Conservation (phyloP, 306 rosid genomes). For the Cercis canadensis region DNA sequence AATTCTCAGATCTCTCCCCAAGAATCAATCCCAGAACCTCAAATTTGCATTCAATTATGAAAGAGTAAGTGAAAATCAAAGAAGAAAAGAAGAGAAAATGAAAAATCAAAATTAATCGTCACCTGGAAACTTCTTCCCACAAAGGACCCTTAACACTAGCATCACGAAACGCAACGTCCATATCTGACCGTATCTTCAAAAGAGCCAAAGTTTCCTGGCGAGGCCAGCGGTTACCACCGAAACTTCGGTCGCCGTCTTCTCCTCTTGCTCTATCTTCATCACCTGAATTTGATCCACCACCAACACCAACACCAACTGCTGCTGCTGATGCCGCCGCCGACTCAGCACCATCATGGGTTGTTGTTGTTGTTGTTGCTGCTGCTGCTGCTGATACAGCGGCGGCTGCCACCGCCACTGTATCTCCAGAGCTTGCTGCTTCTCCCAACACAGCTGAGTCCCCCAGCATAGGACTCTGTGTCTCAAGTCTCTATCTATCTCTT, state of each 20-base stretch:
- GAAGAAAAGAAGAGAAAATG: not conserved
- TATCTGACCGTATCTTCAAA: conserved; percentile 89
- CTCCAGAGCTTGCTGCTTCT: conserved; percentile 57
- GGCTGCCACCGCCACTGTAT: conserved; percentile 37
- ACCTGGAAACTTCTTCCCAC: conserved; percentile 96
- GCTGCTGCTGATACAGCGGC: conserved; percentile 10
- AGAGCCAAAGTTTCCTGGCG: conserved; percentile 86
- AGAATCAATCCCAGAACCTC: not conserved
- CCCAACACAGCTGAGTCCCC: conserved; percentile 76
- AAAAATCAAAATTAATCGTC: not conserved
- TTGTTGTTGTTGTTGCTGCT: conserved; percentile 28
- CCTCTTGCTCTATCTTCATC: conserved; percentile 63
- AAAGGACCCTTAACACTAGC: conserved; percentile 95
- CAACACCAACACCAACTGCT: no score
- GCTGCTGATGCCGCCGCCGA: conserved; percentile 22
- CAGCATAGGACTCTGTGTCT: conserved; percentile 64
- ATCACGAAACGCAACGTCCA: conserved; percentile 87
- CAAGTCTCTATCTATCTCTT: conserved; percentile 14
- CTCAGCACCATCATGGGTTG: conserved; percentile 34
- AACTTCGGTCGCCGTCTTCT: conserved; percentile 68
- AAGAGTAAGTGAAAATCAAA: not conserved
- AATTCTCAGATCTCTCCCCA: conserved; percentile 43
- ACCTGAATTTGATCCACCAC: conserved; percentile 67
- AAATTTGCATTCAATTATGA: conserved; percentile 23
- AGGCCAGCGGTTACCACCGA: conserved; percentile 95